Conservation (phyloP, 805 yeast genomes). For the Yamadazyma sp. region DNA sequence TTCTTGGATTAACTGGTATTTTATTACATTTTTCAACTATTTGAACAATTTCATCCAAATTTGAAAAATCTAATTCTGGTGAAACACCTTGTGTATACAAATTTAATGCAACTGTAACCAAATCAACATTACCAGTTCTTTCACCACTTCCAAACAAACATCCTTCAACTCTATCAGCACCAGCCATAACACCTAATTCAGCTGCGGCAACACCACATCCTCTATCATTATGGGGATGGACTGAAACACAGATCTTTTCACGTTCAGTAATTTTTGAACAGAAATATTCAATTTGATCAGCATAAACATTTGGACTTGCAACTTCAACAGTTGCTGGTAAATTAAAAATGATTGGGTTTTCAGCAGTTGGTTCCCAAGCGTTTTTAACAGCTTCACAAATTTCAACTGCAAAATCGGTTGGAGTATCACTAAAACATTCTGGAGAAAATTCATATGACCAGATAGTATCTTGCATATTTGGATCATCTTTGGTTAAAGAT, state of each 20-base stretch:
- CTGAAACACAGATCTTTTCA: conserved; percentile 66
- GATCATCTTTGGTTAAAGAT: conserved; percentile 73
- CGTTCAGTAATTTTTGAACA: conserved; percentile 65
- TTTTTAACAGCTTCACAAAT: conserved; percentile 77
- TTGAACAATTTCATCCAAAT: conserved; percentile 62
- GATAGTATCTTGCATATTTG: conserved; percentile 55
- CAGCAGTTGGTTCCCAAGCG: conserved; percentile 77
- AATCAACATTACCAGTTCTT: conserved; percentile 81
- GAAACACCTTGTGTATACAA: conserved; percentile 75
- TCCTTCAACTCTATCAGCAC: conserved; percentile 83
- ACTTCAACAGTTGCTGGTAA: conserved; percentile 82
- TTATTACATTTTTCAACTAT: conserved; percentile 75
- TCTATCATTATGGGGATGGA: conserved; percentile 77
- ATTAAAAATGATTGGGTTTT: conserved; percentile 72
- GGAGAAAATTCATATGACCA: conserved; percentile 80
- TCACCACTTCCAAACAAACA: conserved; percentile 83
- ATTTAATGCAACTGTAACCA: conserved; percentile 71
- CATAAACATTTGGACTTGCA: conserved; percentile 71
- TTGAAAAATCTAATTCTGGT: conserved; percentile 70
- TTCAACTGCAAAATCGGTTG: conserved; percentile 68
- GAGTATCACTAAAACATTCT: conserved; percentile 74
- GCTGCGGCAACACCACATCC: conserved; percentile 85
- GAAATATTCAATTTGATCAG: conserved; percentile 78
- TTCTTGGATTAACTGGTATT: conserved; percentile 69
- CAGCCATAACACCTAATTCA: conserved; percentile 74